Conservation (phyloP, 2,329 filamentous ascomycete genomes). For the Sporothrix luriei region DNA sequence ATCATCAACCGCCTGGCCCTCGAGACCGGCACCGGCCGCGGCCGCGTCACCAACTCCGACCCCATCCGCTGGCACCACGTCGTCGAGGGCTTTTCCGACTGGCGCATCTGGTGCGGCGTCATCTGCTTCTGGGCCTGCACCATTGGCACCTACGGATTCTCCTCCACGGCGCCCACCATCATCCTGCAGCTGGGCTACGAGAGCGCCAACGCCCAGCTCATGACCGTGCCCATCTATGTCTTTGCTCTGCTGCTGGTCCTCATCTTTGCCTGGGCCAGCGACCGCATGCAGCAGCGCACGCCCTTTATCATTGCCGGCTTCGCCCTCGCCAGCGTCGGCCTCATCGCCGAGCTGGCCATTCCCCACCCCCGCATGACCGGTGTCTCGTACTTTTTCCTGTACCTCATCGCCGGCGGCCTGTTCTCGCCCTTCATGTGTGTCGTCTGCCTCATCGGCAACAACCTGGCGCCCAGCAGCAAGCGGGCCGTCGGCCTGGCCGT, state of each 20-base stretch:
- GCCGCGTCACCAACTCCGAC: conserved; percentile 32
- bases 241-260: conserved; percentile 38
- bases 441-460: conserved; percentile 56
- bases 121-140: conserved; percentile 33
- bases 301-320: conserved; percentile 26
- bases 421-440: conserved; percentile 54
- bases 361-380: conserved; percentile 41
- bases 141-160: conserved; percentile 30
- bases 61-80: conserved; percentile 31
- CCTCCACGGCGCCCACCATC: conserved; percentile 57
- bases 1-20: conserved; percentile 43
- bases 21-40: conserved; percentile 32
- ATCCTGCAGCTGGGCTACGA: conserved; percentile 56
- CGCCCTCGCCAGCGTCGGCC: conserved; percentile 25
- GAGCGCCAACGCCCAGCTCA: conserved; percentile 32
- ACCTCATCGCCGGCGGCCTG: conserved; percentile 48
- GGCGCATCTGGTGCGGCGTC: conserved; percentile 34
- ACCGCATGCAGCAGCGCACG: conserved; percentile 19
- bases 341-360: conserved; percentile 26
- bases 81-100: conserved; percentile 30
- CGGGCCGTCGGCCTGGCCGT: conserved; percentile 62
- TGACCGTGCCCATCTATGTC: conserved; percentile 43
- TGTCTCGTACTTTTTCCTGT: conserved; percentile 41
- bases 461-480: conserved; percentile 55
- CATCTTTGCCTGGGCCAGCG: conserved; percentile 27